Base-by-base conservation (phyloP, 106 monocot species). In the Dendrobium catenatum region DNA sequence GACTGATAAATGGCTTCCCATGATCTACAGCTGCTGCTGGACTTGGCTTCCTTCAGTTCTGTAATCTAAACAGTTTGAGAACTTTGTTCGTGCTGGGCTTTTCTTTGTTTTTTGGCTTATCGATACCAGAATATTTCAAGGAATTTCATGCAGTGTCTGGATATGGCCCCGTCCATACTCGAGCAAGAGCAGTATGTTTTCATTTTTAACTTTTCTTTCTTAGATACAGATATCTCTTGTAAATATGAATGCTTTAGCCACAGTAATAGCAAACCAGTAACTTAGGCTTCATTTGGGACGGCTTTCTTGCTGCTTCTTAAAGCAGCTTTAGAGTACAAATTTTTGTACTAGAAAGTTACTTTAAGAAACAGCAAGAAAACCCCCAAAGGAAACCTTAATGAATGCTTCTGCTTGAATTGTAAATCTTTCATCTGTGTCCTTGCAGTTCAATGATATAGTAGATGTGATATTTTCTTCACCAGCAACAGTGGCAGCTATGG, bases 391-490 rank as follows among this genome's bases (percentile, higher is more conserved):
- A 27, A 27, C 27, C 27, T 27, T 27, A 27, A 54, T 54, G 51
- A 10, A 54, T 10, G 51, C 15, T 10, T 54, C 11, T 54, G 20
- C 0, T 58, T 4, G 58, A 58, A 58, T 4, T 61, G 22, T n/a
- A 61, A 31, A 40, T 78, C 15, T 67, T 73, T 17, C 7, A 18
- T 77, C 0, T 55, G 41, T 13, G 26, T 27, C n/a, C 47, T n/a
- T 85, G 85, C 90, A 97, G 96, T 97, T 97, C 55, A 92, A 97
- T 68, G 96, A 90, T 73, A 91, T 94, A 1, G 68, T 94, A 6
- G 89, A 92, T 73, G 96, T 94, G 77, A 88, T 97, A 85, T 94
- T 94, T 77, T 92, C 92, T 2, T 97, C 96, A 6, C 86, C 92
- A 2, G 92, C 86, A 6, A 86, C 90, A 0, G 92, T 97, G 67